A percentile compares a stretch with the other conserved stretches of the same genome.
Conservation (phyloP, 1,284 basidiomycete genomes). For the Somion occarium region DNA sequence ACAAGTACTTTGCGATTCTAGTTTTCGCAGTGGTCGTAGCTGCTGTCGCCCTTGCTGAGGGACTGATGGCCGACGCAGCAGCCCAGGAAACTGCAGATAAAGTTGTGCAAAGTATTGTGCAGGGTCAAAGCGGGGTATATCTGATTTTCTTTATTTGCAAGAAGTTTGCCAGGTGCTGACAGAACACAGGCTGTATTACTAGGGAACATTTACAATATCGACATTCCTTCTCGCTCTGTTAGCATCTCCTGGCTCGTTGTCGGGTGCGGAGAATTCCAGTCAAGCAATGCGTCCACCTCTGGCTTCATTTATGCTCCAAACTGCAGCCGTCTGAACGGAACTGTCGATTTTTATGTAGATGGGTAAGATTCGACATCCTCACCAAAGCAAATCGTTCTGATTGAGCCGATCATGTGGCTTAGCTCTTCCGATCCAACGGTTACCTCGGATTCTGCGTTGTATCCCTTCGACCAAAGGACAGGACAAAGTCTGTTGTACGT, state of each 20-base stretch:
- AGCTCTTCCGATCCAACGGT: slow-evolving; percentile 10
- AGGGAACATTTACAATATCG: slow-evolving; percentile 17
- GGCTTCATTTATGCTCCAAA: slow-evolving; percentile 1
- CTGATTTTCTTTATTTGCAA: too few relatives aligned
- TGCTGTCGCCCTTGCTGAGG: neutral
- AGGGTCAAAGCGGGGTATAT: neutral
- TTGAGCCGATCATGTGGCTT: neutral
- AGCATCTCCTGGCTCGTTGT: slow-evolving; percentile 17
- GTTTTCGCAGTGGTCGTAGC: neutral
- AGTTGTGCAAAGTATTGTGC: neutral
- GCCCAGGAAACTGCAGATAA: neutral
- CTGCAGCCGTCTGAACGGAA: slow-evolving; percentile 10
- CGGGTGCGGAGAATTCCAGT: slow-evolving; percentile 12
- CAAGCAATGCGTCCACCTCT: slow-evolving; percentile 6
- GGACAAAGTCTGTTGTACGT: neutral
- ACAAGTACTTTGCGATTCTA: neutral
- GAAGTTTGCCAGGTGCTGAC: too few relatives aligned
- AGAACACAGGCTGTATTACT: slow-evolving; percentile 18
- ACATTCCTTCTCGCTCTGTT: slow-evolving; percentile 13
- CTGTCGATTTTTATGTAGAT: slow-evolving; percentile 16
- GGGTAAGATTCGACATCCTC: slow-evolving; percentile 6
- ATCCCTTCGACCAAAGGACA: neutral
- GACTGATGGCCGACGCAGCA: neutral
- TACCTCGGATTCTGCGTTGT: neutral
- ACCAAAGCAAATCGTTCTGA: neutral